Evolutionary conservation across 345 rosid species (phyloP).

Genomic region (Euphorbia pulcherrima): DNA sequence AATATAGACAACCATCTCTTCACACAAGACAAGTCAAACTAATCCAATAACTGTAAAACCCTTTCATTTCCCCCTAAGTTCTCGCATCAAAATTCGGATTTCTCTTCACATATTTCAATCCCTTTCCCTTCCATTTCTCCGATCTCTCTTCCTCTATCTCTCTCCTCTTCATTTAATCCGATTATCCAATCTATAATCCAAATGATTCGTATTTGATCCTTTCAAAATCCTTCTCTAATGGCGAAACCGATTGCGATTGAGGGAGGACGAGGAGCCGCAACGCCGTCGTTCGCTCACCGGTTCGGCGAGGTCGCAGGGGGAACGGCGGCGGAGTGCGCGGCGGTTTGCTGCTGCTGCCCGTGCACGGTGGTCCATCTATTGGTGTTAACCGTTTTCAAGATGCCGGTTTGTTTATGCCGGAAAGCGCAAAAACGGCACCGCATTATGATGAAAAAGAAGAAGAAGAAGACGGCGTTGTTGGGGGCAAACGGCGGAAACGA

Average conservation of each 20-base stretch:
- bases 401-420: slow-evolving; percentile 54
- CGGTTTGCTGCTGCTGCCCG: slow-evolving; percentile 70
- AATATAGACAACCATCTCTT: no score
- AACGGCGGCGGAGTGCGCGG: slow-evolving; percentile 69
- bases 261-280: not conserved
- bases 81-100: not conserved
- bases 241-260: not conserved
- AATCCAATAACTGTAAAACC: not conserved
- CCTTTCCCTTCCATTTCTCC: not conserved
- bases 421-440: slow-evolving; percentile 36
- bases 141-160: not conserved
- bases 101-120: not conserved
- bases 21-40: not conserved
- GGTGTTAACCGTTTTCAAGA: slow-evolving; percentile 51
- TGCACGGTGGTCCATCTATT: slow-evolving; percentile 50
- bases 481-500: slow-evolving; percentile 14
- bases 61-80: not conserved
- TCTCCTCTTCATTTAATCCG: not conserved
- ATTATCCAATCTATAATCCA: not conserved
- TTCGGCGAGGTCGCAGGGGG: slow-evolving; percentile 50
- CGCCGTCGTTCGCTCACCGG: slow-evolving; percentile 8
- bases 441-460: slow-evolving; percentile 31
- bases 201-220: not conserved
- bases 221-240: no score
- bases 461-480: slow-evolving; percentile 30